These are phyloP conservation scores for Recurvomyces mirabilis DNA, from an alignment of 495 filamentous ascomycete species.

Conservation along the genomic window DNA sequence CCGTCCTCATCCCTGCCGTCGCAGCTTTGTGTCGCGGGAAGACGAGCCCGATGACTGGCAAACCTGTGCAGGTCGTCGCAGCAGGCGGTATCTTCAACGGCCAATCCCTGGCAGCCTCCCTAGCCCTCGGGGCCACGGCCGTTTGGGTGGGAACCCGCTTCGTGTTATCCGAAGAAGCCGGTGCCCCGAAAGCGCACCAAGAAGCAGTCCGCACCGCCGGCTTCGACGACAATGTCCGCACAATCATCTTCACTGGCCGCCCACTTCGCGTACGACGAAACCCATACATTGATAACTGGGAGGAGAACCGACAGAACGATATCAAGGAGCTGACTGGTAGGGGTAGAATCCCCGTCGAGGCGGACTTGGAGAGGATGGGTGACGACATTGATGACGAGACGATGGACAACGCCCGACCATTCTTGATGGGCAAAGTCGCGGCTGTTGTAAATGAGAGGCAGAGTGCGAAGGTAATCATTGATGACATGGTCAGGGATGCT, in stretches of 20 bases:
- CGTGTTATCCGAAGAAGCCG: constrained; percentile 85
- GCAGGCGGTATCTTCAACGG: constrained; percentile 94
- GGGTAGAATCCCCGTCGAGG: constrained; percentile 85
- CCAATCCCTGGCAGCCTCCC: constrained; percentile 72
- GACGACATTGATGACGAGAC: constrained; percentile 64
- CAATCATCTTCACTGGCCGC: constrained; percentile 94
- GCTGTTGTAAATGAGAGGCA: constrained; percentile 91
- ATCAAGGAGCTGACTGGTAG: constrained; percentile 83
- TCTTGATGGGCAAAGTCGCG: constrained; percentile 92
- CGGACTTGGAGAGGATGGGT: constrained; percentile 77
- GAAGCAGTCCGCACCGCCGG: constrained; percentile 86
- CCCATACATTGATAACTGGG: constrained; percentile 89
- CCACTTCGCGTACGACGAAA: constrained; percentile 89
- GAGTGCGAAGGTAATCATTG: constrained; percentile 81
- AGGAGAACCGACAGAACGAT: constrained; percentile 75
- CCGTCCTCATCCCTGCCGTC: constrained; percentile 80
- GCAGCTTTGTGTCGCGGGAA: constrained; percentile 68
- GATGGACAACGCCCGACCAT: constrained; percentile 84
- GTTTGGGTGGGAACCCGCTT: constrained; percentile 98
- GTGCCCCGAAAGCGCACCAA: constrained; percentile 87
- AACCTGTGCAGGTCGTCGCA: constrained; percentile 79
- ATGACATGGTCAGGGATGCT: constrained; percentile 60
- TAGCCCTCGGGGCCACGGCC: constrained; percentile 84
- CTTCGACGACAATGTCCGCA: constrained; percentile 90
- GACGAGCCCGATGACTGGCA: constrained; percentile 77